Conservation (phyloP, 805 yeast genomes). For the Tetrapisispora namnaoensis region DNA sequence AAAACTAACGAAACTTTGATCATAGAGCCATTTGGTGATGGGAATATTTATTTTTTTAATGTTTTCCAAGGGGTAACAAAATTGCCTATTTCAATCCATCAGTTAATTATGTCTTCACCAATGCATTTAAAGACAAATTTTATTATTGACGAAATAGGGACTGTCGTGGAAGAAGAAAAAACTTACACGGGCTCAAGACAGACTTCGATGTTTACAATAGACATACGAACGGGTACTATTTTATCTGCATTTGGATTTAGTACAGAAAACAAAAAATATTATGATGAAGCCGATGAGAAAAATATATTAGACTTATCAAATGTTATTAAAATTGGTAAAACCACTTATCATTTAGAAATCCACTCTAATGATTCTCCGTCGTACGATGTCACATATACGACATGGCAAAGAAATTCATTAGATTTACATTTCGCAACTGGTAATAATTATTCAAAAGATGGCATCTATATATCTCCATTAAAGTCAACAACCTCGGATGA, state of each 20-base stretch:
- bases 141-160: constrained; percentile 36
- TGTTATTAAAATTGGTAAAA: constrained; percentile 54
- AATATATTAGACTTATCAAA: constrained; percentile 22
- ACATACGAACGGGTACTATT: constrained; percentile 66
- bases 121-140: constrained; percentile 46
- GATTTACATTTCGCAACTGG: constrained; percentile 46
- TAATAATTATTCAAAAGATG: constrained; percentile 53
- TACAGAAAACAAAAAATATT: constrained; percentile 23
- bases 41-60: constrained; percentile 71
- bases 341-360: constrained; percentile 65
- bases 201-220: constrained; percentile 65
- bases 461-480: constrained; percentile 71
- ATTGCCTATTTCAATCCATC: constrained; percentile 70
- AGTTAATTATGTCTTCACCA: constrained; percentile 75
- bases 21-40: constrained; percentile 84
- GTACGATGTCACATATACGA: constrained; percentile 79
- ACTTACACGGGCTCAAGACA: constrained; percentile 78
- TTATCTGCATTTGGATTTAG: constrained; percentile 57
- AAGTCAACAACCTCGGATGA: constrained; percentile 38
- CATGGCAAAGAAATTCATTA: constrained; percentile 88
- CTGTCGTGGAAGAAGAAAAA: constrained; percentile 47
- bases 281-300: constrained; percentile 5
- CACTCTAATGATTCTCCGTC: constrained; percentile 59
- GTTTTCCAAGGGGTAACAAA: constrained; percentile 65
- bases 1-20: constrained; percentile 50